These are phyloP conservation scores for Pseudogymnoascus sp. DNA, from an alignment of 2,329 filamentous ascomycete genomes.

Conservation along the genomic window DNA sequence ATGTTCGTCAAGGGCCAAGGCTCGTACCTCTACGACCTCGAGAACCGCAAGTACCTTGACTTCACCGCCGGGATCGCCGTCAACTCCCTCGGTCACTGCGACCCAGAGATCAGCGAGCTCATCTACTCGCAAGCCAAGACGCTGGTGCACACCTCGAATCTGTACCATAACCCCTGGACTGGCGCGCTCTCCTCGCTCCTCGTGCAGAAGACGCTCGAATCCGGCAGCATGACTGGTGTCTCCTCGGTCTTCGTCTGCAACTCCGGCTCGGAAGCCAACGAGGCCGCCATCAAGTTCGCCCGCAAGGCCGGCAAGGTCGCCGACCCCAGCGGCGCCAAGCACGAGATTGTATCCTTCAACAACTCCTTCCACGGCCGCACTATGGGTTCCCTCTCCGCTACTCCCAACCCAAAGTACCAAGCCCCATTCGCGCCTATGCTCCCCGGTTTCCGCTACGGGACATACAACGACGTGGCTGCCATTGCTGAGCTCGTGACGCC, in stretches of 20 bases:
- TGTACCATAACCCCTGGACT: constrained; percentile 96
- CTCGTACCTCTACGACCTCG: constrained; percentile 82
- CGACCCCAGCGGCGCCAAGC: constrained; percentile 65
- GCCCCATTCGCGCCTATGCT: constrained; percentile 92
- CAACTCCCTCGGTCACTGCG: constrained; percentile 84
- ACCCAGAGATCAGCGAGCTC: constrained; percentile 67
- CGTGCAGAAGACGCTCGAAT: constrained; percentile 70
- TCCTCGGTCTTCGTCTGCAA: constrained; percentile 87
- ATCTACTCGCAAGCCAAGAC: constrained; percentile 57
- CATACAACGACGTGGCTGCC: constrained; percentile 70
- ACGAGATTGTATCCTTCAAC: constrained; percentile 83
- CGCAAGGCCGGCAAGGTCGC: constrained; percentile 77
- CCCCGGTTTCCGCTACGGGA: constrained; percentile 82
- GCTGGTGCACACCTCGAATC: constrained; percentile 85
- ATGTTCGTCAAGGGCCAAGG: constrained; percentile 86
- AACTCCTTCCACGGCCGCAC: constrained; percentile 94
- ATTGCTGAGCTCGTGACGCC: constrained; percentile 71
- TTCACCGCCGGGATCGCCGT: constrained; percentile 96
- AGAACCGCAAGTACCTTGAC: constrained; percentile 84
- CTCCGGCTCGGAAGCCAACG: constrained; percentile 93
- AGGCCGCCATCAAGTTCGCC: constrained; percentile 95
- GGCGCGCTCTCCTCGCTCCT: constrained; percentile 80
- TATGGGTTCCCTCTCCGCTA: constrained; percentile 91
- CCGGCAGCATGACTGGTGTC: constrained; percentile 75
- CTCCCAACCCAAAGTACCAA: constrained; percentile 97